These are phyloP conservation scores for Rosa lucieae DNA, from an alignment of 306 rosid genomes.

Conservation along the genomic window DNA sequence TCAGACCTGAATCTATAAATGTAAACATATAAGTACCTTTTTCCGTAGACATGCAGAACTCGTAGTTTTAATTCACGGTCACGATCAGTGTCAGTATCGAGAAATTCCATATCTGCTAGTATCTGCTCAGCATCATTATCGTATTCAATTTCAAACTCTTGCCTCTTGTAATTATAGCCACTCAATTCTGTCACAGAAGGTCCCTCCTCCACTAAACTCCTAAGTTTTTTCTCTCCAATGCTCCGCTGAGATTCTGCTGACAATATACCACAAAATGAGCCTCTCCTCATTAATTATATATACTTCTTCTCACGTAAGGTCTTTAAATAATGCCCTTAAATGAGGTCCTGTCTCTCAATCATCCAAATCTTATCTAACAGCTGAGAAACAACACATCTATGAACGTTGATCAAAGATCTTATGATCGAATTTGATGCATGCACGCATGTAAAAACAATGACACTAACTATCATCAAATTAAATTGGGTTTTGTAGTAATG, in stretches of 20 bases:
- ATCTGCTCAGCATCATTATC: conserved; percentile 89
- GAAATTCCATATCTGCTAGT: conserved; percentile 91
- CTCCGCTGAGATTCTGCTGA: conserved; percentile 60
- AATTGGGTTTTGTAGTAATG: too few species aligned
- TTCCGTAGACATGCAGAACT: conserved; percentile 67
- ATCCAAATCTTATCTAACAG: background rate
- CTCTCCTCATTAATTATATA: background rate
- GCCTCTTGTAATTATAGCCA: conserved; percentile 83
- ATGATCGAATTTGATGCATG: background rate
- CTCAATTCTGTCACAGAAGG: conserved; percentile 67
- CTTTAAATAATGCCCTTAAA: background rate
- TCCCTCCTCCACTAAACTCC: conserved; percentile 59
- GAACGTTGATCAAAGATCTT: background rate
- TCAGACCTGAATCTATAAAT: background rate
- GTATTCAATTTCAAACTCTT: conserved; percentile 84
- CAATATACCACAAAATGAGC: conserved; percentile 4
- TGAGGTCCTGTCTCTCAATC: background rate
- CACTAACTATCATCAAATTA: background rate
- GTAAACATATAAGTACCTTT: conserved; percentile 45
- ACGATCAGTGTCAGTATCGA: conserved; percentile 59
- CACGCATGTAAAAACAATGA: background rate
- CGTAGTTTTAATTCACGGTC: conserved; percentile 63
- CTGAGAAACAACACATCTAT: background rate
- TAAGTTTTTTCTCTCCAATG: conserved; percentile 74
- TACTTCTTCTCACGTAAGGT: background rate